Base-by-base conservation (phyloP, 441 rosid species). In the Adansonia gregorii region DNA sequence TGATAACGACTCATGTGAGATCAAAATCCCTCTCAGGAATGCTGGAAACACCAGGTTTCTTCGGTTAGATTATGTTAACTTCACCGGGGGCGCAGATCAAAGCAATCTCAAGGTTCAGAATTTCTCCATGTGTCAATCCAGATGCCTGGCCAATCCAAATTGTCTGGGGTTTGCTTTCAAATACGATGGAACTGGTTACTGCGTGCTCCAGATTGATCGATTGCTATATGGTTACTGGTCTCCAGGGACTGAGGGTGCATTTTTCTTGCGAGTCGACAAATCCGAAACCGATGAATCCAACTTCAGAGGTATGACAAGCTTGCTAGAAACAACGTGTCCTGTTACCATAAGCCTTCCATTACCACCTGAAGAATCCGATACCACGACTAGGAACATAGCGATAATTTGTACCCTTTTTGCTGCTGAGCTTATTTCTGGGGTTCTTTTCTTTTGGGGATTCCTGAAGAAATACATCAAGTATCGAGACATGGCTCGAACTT, bases 401-500 rank as follows among this genome's bases (percentile, higher is more conserved):
- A 87, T 88, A 17, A 85, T 91, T 8, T 80, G 86, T 31, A 85
- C 91, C 3, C 77, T 91, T 54, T 89, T 91, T 56, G 90, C 93
- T 0, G 91, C 88, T 0, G 95, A 91, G 85, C 78, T 91, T 60
- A 85, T 91, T 31, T 67, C 91, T 17, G 93, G 95, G 63, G 79
- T 80, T 43, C 17, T 83, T 68, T 91, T 89, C 82, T 88, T 89
- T 52, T 84, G 90, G 91, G 85, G 88, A 1, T 91, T 91, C 70
- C 45, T 91, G 86, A 91, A 84, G 84, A 91, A 86, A 75, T 91
- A 88, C 77, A 88, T 91, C 67, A 91, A 85, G 77, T 91, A 89
- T 41, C 85, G 95, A 77, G 87, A 89, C 83, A 89, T 91, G 95
- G 93, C 95, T 52, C 83, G 83, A 72, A 91, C 93, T 1, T 81